Base-by-base conservation (phyloP, 148 eudicot genomes). In the Amaranthus cruentus region DNA sequence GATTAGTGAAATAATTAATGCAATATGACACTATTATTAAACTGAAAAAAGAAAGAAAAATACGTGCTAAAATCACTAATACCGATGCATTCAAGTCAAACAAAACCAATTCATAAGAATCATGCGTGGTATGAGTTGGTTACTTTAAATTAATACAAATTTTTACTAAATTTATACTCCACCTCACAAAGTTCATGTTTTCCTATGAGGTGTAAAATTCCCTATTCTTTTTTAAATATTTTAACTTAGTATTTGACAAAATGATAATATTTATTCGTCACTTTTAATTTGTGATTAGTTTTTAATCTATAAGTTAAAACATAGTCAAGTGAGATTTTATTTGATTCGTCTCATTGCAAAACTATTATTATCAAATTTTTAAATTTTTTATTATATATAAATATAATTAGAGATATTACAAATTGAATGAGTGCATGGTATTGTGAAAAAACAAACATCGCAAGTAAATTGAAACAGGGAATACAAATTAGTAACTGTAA, bases 91-190 rank as follows among this genome's bases (percentile, higher is more conserved):
- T 64, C 28, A 46, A 46, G 21, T 2, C 12, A 60, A 21, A 47
- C 13, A 5, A 14, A 47, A 28, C 21, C 56, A 71, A 6, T 61
- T 42, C 58, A 73, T 64, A 46, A 62, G 10, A 62, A 21, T 62
- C 75, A 72, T 59, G 75, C 53, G 60, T 55, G 57, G 28, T 38
- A 53, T 55, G 12, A 46, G 38, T 54, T 56, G 52, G 55, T 55
- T 14, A 46, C 38, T 70, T 55, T 10, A 28, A 28, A 28, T 28
- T 14, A 15, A 53, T 60, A 0, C 63, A 54, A 54, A 62, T 38
- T 6, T 63, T 44, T 11, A 7, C 50, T 0, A 44, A 44, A 46
- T 1, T 5, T 43, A 3, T 0, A 62, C 49, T 28, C 38, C 38
- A 62, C 49, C 46, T 62, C 66, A 62, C 66, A 62, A 12, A 8